Evolutionary conservation across 169 alveolate species (phyloP).

Genomic region (Plasmodium inui): DNA sequence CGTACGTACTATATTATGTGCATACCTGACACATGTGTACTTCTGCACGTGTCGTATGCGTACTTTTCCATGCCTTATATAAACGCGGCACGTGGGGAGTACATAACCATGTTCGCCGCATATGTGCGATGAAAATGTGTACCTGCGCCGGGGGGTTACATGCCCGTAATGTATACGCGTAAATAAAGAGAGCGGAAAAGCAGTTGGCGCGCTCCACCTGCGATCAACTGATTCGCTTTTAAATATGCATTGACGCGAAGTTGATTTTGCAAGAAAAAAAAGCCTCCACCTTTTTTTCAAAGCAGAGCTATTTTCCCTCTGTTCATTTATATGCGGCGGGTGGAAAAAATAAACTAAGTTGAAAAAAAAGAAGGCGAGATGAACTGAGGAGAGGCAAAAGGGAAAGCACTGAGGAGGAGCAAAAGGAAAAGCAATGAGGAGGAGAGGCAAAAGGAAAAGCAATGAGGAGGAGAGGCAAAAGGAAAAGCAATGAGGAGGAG

Average conservation of each 20-base stretch:
- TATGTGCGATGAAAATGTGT: not conserved
- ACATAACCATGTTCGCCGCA: slow-evolving; percentile 1
- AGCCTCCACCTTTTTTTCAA: not conserved
- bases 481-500: not conserved
- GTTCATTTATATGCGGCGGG: not conserved
- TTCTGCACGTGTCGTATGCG: not conserved
- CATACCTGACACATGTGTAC: not conserved
- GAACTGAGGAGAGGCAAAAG: not conserved
- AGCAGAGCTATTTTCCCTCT: not conserved
- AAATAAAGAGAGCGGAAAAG: not conserved
- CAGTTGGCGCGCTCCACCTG: not conserved
- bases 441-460: no score
- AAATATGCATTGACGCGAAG: not conserved
- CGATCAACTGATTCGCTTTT: not conserved
- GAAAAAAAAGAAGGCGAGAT: no score
- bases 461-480: not conserved
- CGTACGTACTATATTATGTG: not conserved
- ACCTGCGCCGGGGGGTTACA: not conserved
- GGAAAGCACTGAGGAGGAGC: not conserved
- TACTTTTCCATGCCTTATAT: not conserved
- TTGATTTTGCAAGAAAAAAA: not conserved
- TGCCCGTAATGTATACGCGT: not conserved
- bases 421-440: no score
- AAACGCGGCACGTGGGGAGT: not conserved
- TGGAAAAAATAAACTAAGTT: not conserved